These are phyloP conservation scores for Pouteria campechiana DNA, from an alignment of 179 eudicot genomes.

Conservation along the genomic window DNA sequence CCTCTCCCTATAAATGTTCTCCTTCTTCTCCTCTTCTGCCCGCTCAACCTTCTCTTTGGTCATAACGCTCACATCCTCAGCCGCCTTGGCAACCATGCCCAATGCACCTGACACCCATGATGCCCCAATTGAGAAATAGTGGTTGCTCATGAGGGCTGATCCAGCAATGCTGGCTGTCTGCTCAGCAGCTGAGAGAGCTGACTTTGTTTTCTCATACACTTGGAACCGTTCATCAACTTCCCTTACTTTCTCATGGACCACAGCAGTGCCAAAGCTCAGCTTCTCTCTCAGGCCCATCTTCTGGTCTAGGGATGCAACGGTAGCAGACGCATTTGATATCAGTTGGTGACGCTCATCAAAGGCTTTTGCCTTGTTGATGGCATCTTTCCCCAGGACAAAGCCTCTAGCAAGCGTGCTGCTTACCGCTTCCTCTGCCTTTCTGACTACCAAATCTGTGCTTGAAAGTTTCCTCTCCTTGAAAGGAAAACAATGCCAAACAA, in stretches of 20 bases:
- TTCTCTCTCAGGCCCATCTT: slow-evolving; percentile 24
- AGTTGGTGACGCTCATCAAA: slow-evolving; percentile 27
- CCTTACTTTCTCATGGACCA: slow-evolving; percentile 17
- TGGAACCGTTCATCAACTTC: slow-evolving; percentile 19
- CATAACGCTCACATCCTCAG: slow-evolving; percentile 20
- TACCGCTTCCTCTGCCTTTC: slow-evolving; percentile 29
- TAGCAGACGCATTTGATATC: slow-evolving; percentile 20
- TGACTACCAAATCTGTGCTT: slow-evolving; percentile 7
- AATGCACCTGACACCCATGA: slow-evolving; percentile 29
- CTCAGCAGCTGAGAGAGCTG: slow-evolving; percentile 25
- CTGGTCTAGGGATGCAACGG: slow-evolving; percentile 20
- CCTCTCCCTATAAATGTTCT: slow-evolving; percentile 5
- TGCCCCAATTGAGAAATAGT: slow-evolving; percentile 22
- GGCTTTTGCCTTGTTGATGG: slow-evolving; percentile 24
- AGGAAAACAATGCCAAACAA: too few relatives aligned
- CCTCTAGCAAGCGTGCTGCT: slow-evolving; percentile 35
- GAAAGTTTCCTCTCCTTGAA: slow-evolving; percentile 9
- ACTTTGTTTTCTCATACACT: slow-evolving; percentile 23
- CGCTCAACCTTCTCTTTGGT: slow-evolving; percentile 21
- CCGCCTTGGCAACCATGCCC: slow-evolving; percentile 18
- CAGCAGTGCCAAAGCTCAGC: slow-evolving; percentile 18
- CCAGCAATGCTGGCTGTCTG: slow-evolving; percentile 23
- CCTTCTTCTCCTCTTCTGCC: slow-evolving; percentile 21
- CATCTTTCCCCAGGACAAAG: slow-evolving; percentile 30
- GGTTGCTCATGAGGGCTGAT: slow-evolving; percentile 25